Conservation (phyloP, 768 basidiomycete species). For the Agaricus sinodeliciosus region DNA sequence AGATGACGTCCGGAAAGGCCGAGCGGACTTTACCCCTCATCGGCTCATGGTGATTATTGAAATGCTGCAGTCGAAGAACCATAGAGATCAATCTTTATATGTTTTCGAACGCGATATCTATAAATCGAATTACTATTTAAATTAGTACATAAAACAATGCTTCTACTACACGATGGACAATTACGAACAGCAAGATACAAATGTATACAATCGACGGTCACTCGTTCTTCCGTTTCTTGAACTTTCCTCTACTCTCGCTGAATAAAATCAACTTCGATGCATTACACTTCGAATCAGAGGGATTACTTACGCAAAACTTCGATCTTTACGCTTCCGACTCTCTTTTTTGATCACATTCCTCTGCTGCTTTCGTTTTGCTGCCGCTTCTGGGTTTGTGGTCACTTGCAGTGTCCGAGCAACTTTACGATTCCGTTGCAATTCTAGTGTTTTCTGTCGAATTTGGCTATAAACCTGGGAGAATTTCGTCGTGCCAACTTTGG, state of each 20-base stretch:
- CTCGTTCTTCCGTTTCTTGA: conserved; percentile 37
- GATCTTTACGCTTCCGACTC: conserved; percentile 72
- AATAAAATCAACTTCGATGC: neutral
- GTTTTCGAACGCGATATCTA: no score
- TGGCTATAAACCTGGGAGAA: conserved; percentile 77
- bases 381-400: conserved; percentile 66
- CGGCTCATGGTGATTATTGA: no score
- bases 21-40: no score
- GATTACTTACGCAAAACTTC: conserved; percentile 22
- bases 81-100: no score
- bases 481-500: conserved; percentile 80
- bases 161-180: neutral
- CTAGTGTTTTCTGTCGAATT: conserved; percentile 65
- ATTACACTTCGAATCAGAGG: neutral
- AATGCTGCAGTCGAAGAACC: no score
- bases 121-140: no score
- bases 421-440: conserved; percentile 67
- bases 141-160: no score
- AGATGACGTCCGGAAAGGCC: no score
- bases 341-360: conserved; percentile 77
- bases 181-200: neutral
- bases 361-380: conserved; percentile 69
- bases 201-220: conserved; percentile 12
- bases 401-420: conserved; percentile 52
- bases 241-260: conserved; percentile 44